phyloP scores from a whole-genome alignment of 2,329 filamentous ascomycete species.

The Onygenales sp. region DNA sequence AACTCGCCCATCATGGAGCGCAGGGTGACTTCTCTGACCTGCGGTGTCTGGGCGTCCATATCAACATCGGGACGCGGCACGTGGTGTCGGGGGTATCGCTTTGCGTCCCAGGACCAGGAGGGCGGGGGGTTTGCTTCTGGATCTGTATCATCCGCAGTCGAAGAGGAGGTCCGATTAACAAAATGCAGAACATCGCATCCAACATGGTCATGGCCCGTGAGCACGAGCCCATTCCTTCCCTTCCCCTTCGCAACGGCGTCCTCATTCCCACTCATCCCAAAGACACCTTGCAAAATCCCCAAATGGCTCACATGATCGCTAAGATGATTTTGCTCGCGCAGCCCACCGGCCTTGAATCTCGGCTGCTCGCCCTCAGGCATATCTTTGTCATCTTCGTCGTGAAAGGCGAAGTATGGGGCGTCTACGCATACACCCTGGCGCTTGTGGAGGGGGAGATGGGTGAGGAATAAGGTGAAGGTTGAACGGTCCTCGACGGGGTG shows the following conservation, averaged over 20 bases:
- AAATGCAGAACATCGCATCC: slow-evolving; percentile 88
- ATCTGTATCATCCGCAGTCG: slow-evolving; percentile 4
- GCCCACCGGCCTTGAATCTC: slow-evolving; percentile 29
- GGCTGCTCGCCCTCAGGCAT: slow-evolving; percentile 13
- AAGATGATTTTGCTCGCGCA: slow-evolving; percentile 88
- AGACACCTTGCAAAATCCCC: slow-evolving; percentile 74
- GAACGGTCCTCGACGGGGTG: slow-evolving; percentile 52
- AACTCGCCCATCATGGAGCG: slow-evolving; percentile 98
- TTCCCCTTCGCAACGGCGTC: slow-evolving; percentile 50
- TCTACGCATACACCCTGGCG: slow-evolving; percentile 73
- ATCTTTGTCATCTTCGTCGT: slow-evolving; percentile 52
- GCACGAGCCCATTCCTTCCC: slow-evolving; percentile 65
- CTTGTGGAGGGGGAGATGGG: slow-evolving; percentile 88
- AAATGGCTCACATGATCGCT: slow-evolving; percentile 57
- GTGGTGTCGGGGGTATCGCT: slow-evolving; percentile 15
- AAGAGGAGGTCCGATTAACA: slow-evolving; percentile 47
- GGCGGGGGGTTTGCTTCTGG: slow-evolving; percentile 9
- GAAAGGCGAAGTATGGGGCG: slow-evolving; percentile 72
- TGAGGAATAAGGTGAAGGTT: slow-evolving; percentile 73
- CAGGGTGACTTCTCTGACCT: slow-evolving; percentile 78
- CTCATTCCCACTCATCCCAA: slow-evolving; percentile 60
- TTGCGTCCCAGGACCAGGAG: slow-evolving; percentile 27
- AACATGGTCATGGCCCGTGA: slow-evolving; percentile 92
- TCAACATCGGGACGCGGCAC: neutral
- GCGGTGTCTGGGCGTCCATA: slow-evolving; percentile 19